Conservation (phyloP, 148 eudicot species). For the Rhododendron ferrugineum region DNA sequence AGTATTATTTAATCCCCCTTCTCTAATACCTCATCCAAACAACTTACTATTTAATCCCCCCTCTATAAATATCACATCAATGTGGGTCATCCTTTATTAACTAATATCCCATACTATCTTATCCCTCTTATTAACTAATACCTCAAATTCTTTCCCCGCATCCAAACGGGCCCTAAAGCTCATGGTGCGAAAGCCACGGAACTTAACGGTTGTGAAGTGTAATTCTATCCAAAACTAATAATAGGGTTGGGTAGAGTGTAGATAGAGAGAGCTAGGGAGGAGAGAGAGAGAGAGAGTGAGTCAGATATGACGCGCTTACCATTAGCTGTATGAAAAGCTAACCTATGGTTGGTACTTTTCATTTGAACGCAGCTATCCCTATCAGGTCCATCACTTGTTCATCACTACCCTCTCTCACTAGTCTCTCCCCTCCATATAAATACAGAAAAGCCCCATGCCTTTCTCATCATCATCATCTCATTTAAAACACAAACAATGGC, state of each 20-base stretch:
- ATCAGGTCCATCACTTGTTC: neutral
- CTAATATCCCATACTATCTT: too few species aligned
- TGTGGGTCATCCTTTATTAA: too few species aligned
- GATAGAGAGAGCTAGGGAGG: too few species aligned
- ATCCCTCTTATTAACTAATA: too few species aligned
- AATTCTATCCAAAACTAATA: neutral
- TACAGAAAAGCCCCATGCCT: constrained; percentile 1
- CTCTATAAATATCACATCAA: too few species aligned
- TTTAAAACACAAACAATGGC: constrained; percentile 7
- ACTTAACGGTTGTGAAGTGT: neutral
- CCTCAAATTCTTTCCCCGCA: too few species aligned
- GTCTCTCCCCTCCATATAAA: neutral
- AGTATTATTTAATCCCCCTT: too few species aligned
- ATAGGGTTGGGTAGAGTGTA: constrained; percentile 7
- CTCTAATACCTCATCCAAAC: too few species aligned
- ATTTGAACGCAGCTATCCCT: constrained; percentile 16
- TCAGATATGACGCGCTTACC: constrained; percentile 28
- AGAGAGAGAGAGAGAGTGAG: constrained; percentile 1
- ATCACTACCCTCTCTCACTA: neutral
- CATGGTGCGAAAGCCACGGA: neutral
- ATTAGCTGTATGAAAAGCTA: constrained; percentile 65
- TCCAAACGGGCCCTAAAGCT: too few species aligned
- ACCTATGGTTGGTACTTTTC: constrained; percentile 11
- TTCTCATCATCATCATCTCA: neutral
- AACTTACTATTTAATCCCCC: too few species aligned